Evolutionary conservation across 2,329 filamentous ascomycete species (phyloP).

Genomic region (Verticillium klebahnii): DNA sequence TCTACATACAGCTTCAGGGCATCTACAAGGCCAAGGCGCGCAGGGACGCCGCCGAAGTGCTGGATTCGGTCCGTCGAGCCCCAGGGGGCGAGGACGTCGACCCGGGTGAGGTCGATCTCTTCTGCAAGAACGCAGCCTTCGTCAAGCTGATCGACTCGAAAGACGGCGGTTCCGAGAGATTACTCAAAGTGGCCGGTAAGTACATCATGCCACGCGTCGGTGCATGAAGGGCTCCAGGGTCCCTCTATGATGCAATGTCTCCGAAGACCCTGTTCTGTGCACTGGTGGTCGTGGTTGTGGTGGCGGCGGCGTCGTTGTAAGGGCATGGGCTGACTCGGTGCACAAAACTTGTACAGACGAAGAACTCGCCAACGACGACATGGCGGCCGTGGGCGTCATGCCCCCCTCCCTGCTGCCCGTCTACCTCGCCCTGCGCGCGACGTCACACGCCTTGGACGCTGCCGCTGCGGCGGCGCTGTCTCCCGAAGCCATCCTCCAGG

Average conservation of each 20-base stretch:
- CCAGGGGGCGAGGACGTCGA: constrained; percentile 51
- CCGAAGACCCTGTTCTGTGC: not conserved
- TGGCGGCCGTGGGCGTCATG: constrained; percentile 41
- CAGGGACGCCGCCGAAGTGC: constrained; percentile 70
- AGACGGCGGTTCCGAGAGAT: constrained; percentile 35
- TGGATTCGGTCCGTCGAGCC: constrained; percentile 54
- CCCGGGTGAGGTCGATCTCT: constrained; percentile 75
- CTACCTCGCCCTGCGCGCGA: constrained; percentile 61
- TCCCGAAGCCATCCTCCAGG: constrained; percentile 49
- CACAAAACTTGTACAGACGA: constrained; percentile 32
- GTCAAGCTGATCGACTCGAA: constrained; percentile 74
- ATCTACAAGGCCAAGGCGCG: constrained; percentile 89
- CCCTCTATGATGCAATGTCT: not conserved
- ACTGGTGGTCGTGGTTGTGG: not conserved
- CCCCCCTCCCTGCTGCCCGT: constrained; percentile 61
- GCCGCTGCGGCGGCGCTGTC: constrained; percentile 27
- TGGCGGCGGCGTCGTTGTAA: not conserved
- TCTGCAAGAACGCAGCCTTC: constrained; percentile 93
- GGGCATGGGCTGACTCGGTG: constrained; percentile 1
- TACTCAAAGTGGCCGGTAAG: constrained; percentile 53
- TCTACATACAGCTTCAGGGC: constrained; percentile 87
- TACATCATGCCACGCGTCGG: not conserved
- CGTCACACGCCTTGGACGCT: constrained; percentile 32
- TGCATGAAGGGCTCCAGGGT: not conserved
- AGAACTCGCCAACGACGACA: constrained; percentile 51